Conservation (phyloP, 106 monocot genomes). For the Acorus gramineus region DNA sequence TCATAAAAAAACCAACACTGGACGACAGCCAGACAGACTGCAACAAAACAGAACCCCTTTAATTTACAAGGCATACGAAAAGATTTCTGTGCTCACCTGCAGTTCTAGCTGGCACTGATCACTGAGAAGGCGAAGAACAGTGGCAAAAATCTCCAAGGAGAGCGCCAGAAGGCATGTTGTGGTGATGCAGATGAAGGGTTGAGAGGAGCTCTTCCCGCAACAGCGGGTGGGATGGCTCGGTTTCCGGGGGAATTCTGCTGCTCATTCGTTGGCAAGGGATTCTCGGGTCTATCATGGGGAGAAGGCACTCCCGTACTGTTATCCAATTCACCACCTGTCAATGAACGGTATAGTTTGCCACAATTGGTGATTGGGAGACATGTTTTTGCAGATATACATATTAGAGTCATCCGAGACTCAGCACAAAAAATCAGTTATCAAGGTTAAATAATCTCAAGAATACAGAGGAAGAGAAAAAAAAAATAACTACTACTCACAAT, state of each 20-base stretch:
- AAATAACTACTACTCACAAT: slow-evolving; percentile 44
- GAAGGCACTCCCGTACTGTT: slow-evolving; percentile 49
- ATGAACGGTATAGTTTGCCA: not conserved
- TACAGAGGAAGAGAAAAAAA: not conserved
- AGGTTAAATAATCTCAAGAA: too few relatives aligned
- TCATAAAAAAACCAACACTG: too few relatives aligned
- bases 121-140: slow-evolving; percentile 26
- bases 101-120: slow-evolving; percentile 9
- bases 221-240: slow-evolving; percentile 59
- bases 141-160: slow-evolving; percentile 21
- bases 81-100: too few relatives aligned
- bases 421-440: too few relatives aligned
- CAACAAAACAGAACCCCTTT: too few relatives aligned
- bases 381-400: too few relatives aligned
- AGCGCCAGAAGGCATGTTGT: slow-evolving; percentile 3
- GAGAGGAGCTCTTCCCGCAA: slow-evolving; percentile 55
- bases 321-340: slow-evolving; percentile 47
- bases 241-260: slow-evolving; percentile 47
- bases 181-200: slow-evolving; percentile 18
- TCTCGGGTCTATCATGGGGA: slow-evolving; percentile 35
- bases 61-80: too few relatives aligned
- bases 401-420: not conserved
- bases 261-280: slow-evolving; percentile 67
- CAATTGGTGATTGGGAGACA: too few relatives aligned
- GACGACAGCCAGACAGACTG: too few relatives aligned